These are phyloP conservation scores for Hanseniaspora gamundiae DNA, from an alignment of 1,139 yeast species.

Conservation along the genomic window DNA sequence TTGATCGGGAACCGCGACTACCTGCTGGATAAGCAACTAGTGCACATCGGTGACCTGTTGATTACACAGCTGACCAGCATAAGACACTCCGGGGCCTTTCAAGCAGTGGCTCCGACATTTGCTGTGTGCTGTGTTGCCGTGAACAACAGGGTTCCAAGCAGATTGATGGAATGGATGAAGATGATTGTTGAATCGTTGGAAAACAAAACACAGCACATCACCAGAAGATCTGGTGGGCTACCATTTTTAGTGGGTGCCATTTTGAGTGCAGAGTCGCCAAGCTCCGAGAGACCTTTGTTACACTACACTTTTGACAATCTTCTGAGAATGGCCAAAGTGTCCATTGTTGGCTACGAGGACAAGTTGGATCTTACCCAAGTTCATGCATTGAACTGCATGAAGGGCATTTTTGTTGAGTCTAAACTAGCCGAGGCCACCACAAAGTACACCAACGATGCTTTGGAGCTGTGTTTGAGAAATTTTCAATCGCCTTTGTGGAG, in stretches of 20 bases:
- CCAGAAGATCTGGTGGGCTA: slow-evolving; percentile 85
- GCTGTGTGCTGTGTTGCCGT: slow-evolving; percentile 49
- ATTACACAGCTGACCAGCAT: slow-evolving; percentile 59
- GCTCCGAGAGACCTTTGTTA: slow-evolving; percentile 27
- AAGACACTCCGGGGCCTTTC: slow-evolving; percentile 84
- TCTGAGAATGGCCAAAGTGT: slow-evolving; percentile 38
- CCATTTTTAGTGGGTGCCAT: slow-evolving; percentile 71
- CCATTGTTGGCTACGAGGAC: slow-evolving; percentile 37
- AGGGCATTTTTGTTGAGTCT: slow-evolving; percentile 61
- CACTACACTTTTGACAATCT: slow-evolving; percentile 39
- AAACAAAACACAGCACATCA: slow-evolving; percentile 52
- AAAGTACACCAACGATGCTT: slow-evolving; percentile 41
- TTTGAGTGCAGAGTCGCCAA: slow-evolving; percentile 40
- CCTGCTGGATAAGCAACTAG: slow-evolving; percentile 18
- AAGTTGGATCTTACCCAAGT: slow-evolving; percentile 77
- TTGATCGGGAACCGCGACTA: slow-evolving; percentile 23
- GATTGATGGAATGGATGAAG: slow-evolving; percentile 44
- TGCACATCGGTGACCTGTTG: slow-evolving; percentile 40
- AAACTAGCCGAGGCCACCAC: slow-evolving; percentile 43
- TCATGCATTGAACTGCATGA: slow-evolving; percentile 81
- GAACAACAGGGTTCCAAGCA: slow-evolving; percentile 23
- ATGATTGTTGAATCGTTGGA: slow-evolving; percentile 41
- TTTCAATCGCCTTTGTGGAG: slow-evolving; percentile 71
- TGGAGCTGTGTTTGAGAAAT: slow-evolving; percentile 46
- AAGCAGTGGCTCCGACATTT: slow-evolving; percentile 75